Evolutionary conservation across 495 filamentous ascomycete species (phyloP), one percentile per base, ranked within the genome.

Genomic region (Lepraria neglecta): DNA sequence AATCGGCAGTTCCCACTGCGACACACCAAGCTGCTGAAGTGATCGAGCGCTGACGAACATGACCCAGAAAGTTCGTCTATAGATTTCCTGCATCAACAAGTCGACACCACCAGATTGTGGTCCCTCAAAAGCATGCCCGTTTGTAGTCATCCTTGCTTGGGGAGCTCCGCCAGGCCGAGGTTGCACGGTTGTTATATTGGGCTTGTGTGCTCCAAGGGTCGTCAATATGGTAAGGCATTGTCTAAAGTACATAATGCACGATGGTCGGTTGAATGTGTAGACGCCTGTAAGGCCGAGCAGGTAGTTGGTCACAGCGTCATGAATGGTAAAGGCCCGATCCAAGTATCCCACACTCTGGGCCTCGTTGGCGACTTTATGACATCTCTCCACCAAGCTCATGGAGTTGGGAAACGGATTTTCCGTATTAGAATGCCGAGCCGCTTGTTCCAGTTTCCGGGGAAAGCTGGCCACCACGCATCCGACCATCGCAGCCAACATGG

Each of bases 301-400:
- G 67, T 92, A 95, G 72, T 89, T 94, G n/a, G 87, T 89, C 0
- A 84, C 84, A 0, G 89, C 89, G 72, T 95, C 90, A 62, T 94
- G 87, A 2, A 94, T 80, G 3, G 79, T 88, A 38, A 88, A 76
- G 17, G 80, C 81, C 15, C 82, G 79, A 65, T 85, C 78, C 46
- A 87, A 79, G 67, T 91, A 92, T 10, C 78, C 79, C 2, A 79
- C 65, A 6, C 90, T 89, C 50, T 89, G 79, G 7, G 89, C 88
- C 61, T 87, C 79, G 6, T 87, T 76, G 9, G 87, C 87, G 31
- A 94, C 76, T 35, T 83, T 77, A 56, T 88, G 85, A 66, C 90
- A 96, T 45, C 83, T 76, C 35, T 88, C 84, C 11, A 92, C 84
- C 64, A 96, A 73, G 15, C 80, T 78, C 60, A 88, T 81, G 24